These are phyloP conservation scores for Sonneratia caseolaris DNA, from an alignment of 345 rosid genomes.

Conservation along the genomic window DNA sequence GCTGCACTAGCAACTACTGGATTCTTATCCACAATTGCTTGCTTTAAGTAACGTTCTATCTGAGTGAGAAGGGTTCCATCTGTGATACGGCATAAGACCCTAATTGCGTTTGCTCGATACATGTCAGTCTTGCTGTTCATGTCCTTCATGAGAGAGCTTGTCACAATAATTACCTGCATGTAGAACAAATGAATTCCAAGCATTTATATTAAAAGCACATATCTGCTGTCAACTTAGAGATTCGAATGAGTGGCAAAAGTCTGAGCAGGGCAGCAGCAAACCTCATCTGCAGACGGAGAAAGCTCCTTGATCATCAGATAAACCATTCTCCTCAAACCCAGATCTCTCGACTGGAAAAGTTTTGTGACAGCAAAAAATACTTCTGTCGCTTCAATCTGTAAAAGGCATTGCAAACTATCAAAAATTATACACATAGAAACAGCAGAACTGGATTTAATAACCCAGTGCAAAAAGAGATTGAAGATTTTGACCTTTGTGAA, in stretches of 20 bases:
- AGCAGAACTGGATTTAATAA: not conserved
- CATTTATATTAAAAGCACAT: not conserved
- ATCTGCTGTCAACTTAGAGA: not conserved
- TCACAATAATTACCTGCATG: slow-evolving; percentile 79
- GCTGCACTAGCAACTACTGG: slow-evolving; percentile 99
- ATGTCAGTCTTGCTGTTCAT: slow-evolving; percentile 97
- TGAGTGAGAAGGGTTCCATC: slow-evolving; percentile 93
- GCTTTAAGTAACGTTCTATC: slow-evolving; percentile 89
- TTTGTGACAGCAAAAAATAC: slow-evolving; percentile 95
- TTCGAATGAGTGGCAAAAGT: not conserved
- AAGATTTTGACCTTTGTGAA: slow-evolving; percentile 62
- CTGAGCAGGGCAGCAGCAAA: slow-evolving; percentile 13
- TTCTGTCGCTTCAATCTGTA: slow-evolving; percentile 83
- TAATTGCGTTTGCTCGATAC: slow-evolving; percentile 97
- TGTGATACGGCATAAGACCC: slow-evolving; percentile 89
- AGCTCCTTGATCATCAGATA: slow-evolving; percentile 95
- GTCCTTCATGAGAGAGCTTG: slow-evolving; percentile 98
- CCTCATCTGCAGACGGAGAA: slow-evolving; percentile 99
- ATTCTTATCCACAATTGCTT: slow-evolving; percentile 98
- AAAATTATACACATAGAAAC: not conserved
- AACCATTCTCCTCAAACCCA: slow-evolving; percentile 95
- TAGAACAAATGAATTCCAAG: not conserved
- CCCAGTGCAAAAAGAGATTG: not conserved
- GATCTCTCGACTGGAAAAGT: slow-evolving; percentile 89
- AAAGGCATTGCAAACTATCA: slow-evolving; percentile 10